Evolutionary conservation across 2,329 filamentous ascomycete genomes (phyloP), one percentile per base, ranked within the genome.

Genomic region (Neophaeococcomyces aloes): DNA sequence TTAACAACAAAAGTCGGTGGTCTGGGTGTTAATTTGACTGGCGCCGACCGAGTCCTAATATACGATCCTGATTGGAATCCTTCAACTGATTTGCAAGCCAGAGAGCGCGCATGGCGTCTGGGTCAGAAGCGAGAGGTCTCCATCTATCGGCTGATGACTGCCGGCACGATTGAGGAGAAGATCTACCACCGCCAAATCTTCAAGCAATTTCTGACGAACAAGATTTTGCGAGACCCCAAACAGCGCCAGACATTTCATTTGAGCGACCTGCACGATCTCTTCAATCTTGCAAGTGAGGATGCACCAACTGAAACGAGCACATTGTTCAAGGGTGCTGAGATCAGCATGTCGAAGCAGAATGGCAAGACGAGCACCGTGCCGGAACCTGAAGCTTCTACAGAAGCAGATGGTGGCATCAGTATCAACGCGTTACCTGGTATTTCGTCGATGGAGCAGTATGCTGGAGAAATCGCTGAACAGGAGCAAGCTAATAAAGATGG

Each of bases 51-150:
- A 27, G 89, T 98, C 51, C 94, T 98, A 58, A 96, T 98, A 43
- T 98, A 91, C 58, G 93, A 98, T 57, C 93, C 91, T 0, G 91
- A 98, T 60, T 98, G 91, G 91, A 96, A 96, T 56, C 91, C 89
- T 2, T 95, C 89, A 0, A 96, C 89, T 0, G 91, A 98, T 58
- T 72, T 95, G 19, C 91, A 98, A 65, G 91, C 91, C 13, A 81
- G 91, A 37, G 91, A 98, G 64, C 78, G 91, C 57, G 91, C 93
- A 4, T 98, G 91, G 91, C 79, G 91, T 45, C 68, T 98, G 2
- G 91, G 91, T 0, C 91, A 98, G 65, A 95, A 93, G 62, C 81
- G 83, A 42, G 86, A 94, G 37, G 91, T 98, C 21, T 88, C 86
- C 3, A 94, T 98, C 17, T 98, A 95, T 61, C 83, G 93, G 29